phyloP scores from a whole-genome alignment of 2,329 filamentous ascomycete genomes.

The Fusarium tupiense region DNA sequence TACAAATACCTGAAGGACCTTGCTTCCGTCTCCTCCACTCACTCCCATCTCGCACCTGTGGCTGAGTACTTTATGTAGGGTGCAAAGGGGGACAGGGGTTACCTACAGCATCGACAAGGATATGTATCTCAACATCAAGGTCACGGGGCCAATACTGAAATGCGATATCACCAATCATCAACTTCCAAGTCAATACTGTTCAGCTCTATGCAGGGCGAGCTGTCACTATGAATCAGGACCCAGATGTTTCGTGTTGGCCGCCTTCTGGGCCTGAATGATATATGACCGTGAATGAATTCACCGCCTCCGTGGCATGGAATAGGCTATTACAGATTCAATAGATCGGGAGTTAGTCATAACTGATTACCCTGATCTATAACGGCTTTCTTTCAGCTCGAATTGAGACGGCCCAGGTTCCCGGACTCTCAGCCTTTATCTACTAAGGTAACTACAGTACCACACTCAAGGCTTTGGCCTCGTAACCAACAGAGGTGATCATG shows the following conservation, averaged over 20 bases:
- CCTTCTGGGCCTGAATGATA: background rate
- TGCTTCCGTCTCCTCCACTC: background rate
- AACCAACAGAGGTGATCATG: background rate
- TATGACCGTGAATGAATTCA: constrained; percentile 10
- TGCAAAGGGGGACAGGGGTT: constrained; percentile 14
- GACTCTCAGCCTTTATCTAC: background rate
- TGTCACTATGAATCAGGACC: constrained; percentile 22
- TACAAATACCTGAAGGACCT: background rate
- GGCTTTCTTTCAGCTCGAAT: background rate
- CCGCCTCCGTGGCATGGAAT: constrained; percentile 1
- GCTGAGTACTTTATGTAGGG: background rate
- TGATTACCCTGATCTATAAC: background rate
- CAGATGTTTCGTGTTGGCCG: constrained; percentile 10
- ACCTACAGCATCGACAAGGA: constrained; percentile 15
- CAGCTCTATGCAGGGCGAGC: constrained; percentile 33
- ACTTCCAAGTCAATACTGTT: constrained; percentile 13
- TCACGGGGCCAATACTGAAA: constrained; percentile 20
- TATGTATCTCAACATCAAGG: constrained; percentile 4
- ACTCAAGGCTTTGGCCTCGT: background rate
- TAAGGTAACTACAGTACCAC: background rate
- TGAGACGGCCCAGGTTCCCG: background rate
- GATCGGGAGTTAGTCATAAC: background rate
- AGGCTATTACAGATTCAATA: background rate
- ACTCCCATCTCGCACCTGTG: background rate
- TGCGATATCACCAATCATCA: constrained; percentile 31